Percentiles rank a stretch among this genome's conserved stretches.
These are phyloP conservation scores for Pseudotsuga menziesii DNA, from an alignment of 75 land plant species.

Conservation along the genomic window DNA sequence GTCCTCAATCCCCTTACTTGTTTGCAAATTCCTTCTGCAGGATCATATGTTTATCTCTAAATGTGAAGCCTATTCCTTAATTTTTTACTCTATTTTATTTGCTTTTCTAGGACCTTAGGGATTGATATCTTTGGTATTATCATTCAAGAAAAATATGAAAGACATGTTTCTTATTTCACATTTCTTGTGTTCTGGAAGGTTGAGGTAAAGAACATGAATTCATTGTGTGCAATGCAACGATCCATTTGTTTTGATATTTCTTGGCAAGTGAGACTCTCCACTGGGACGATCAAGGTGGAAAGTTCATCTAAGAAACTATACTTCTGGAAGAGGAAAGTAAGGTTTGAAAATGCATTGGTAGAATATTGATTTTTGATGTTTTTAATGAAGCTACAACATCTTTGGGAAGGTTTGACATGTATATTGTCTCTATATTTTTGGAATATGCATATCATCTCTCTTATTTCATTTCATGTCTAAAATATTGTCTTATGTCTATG, in stretches of 20 bases:
- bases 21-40: background rate
- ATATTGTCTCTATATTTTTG: background rate
- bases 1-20: background rate
- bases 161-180: background rate
- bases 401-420: slow-evolving; percentile 8
- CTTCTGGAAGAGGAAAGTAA: slow-evolving; percentile 92
- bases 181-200: slow-evolving; percentile 40
- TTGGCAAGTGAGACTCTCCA: slow-evolving; percentile 71
- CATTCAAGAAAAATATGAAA: background rate
- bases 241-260: slow-evolving; percentile 92
- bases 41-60: background rate
- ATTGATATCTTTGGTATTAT: background rate
- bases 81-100: background rate
- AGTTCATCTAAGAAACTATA: slow-evolving; percentile 88
- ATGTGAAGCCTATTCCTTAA: too few relatives aligned
- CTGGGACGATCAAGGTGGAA: slow-evolving; percentile 53
- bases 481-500: background rate
- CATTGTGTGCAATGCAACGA: slow-evolving; percentile 83
- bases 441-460: background rate
- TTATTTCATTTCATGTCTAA: slow-evolving; percentile 7
- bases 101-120: background rate
- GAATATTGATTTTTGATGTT: slow-evolving; percentile 11
- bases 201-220: slow-evolving; percentile 96
- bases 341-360: slow-evolving; percentile 31
- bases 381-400: slow-evolving; percentile 8